Evolutionary conservation across 2,329 filamentous ascomycete species (phyloP).

Genomic region (Talaromyces sp.): DNA sequence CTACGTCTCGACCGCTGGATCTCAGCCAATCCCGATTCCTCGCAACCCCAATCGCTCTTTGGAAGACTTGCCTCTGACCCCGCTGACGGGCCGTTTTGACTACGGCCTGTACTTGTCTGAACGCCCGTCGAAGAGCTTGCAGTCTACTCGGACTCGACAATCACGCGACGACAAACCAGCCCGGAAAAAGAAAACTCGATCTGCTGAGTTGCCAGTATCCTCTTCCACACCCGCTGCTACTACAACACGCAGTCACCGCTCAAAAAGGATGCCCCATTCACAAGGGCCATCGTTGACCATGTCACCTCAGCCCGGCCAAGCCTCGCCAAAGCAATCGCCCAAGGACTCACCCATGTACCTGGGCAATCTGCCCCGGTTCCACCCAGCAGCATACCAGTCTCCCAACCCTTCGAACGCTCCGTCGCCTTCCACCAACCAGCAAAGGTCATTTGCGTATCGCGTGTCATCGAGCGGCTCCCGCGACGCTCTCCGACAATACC

Average conservation of each 20-base stretch:
- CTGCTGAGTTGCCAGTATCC: constrained; percentile 7
- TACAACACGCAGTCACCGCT: constrained; percentile 6
- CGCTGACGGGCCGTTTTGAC: constrained; percentile 33
- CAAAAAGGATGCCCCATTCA: constrained; percentile 10
- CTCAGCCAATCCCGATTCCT: constrained; percentile 32
- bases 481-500: constrained; percentile 35
- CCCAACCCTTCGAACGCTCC: constrained; percentile 17
- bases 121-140: constrained; percentile 15
- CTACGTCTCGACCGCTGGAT: constrained; percentile 22
- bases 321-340: constrained; percentile 23
- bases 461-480: constrained; percentile 28
- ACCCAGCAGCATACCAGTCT: constrained; percentile 40
- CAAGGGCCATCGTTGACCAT: constrained; percentile 15
- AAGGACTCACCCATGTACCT: constrained; percentile 36
- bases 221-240: constrained; percentile 10
- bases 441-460: constrained; percentile 27
- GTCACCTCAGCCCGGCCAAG: constrained; percentile 31
- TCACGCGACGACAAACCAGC: constrained; percentile 12
- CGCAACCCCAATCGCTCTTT: constrained; percentile 19
- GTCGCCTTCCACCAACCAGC: constrained; percentile 23
- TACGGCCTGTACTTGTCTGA: constrained; percentile 28
- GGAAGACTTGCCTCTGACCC: constrained; percentile 31
- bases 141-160: constrained; percentile 15
- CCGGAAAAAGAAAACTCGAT: constrained; percentile 13
- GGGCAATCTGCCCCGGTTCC: constrained; percentile 39